phyloP scores from a whole-genome alignment of 2,329 filamentous ascomycete genomes.

The Fusarium ambrosium region DNA sequence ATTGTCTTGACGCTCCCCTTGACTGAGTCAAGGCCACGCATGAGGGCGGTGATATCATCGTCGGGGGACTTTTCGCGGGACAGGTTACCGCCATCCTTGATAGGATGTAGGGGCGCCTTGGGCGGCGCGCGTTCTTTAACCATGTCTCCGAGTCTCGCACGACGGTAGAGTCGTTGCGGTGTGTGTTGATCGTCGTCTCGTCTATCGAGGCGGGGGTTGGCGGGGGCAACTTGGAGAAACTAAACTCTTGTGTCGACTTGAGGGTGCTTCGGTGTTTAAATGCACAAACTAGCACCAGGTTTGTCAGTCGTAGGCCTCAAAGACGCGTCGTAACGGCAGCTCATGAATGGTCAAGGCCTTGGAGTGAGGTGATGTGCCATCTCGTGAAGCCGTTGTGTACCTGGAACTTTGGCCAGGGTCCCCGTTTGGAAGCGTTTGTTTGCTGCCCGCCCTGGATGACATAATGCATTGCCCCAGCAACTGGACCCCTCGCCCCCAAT shows the following conservation, averaged over 20 bases:
- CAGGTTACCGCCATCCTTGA: slow-evolving; percentile 49
- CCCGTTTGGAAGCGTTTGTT: slow-evolving; percentile 29
- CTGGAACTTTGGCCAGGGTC: slow-evolving; percentile 25
- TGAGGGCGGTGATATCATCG: slow-evolving; percentile 52
- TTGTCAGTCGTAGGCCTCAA: slow-evolving; percentile 13
- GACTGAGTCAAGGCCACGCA: slow-evolving; percentile 48
- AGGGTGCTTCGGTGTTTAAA: slow-evolving; percentile 41
- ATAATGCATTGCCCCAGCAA: slow-evolving; percentile 47
- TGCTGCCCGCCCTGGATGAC: slow-evolving; percentile 35
- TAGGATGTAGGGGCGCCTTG: slow-evolving; percentile 59
- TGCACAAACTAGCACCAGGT: slow-evolving; percentile 37
- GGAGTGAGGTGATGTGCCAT: slow-evolving; percentile 30
- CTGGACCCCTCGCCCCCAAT: slow-evolving; percentile 16
- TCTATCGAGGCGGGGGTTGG: slow-evolving; percentile 4
- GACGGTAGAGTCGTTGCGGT: slow-evolving; percentile 20
- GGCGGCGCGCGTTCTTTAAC: slow-evolving; percentile 63
- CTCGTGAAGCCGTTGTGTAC: slow-evolving; percentile 36
- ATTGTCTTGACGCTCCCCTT: slow-evolving; percentile 41
- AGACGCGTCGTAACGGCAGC: slow-evolving; percentile 12
- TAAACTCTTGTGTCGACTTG: slow-evolving; percentile 31
- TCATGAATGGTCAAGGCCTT: slow-evolving; percentile 27
- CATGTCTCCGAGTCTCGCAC: slow-evolving; percentile 53
- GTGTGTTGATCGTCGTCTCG: slow-evolving; percentile 10
- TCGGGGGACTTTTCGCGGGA: slow-evolving; percentile 48
- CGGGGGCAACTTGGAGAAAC: slow-evolving; percentile 33